Base-by-base conservation (phyloP, 441 rosid genomes). In the Cnidoscolus chayamansa region DNA sequence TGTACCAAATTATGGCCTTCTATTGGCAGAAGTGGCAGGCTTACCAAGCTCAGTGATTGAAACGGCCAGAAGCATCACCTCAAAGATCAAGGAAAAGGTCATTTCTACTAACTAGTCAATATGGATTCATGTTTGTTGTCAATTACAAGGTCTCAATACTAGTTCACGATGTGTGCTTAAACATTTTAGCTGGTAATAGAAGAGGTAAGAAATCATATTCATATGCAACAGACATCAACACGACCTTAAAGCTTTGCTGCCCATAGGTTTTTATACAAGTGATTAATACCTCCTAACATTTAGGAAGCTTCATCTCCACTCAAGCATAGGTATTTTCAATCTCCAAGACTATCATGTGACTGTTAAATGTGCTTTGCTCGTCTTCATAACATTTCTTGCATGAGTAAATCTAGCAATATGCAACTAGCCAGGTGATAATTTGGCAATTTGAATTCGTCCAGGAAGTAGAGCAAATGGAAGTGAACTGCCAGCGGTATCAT, bases 21-120 rank as follows among this genome's bases (percentile, higher is more conserved):
- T 87, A 45, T 67, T 91, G 80, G 99, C 98, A 7, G 86, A 95
- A 78, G 89, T 85, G 62, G 97, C 98, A n/a, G 97, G 99, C 73
- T 76, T 95, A 73, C 98, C 99, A 43, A 82, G 75, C 77, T 79
- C 95, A 16, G 98, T 95, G 80, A 81, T 90, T 63, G 96, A 95
- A 80, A 88, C 82, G 11, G 98, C 99, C 17, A 83, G 84, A 82
- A 76, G 72, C 80, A 93, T 95, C 76, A 90, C 97, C 57, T 75
- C 90, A 63, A 84, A 82, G 80, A 87, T 89, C 77, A 85, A 86
- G 59, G 81, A 83, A 60, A 89, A 83, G 94, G 97, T 91, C 37
- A 67, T 16, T 69, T 75, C n/a, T 43, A 3, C 40, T 4, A 4
- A 64, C 15, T 13, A 62, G 47, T 68, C 13, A 58, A 62, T 31